Evolutionary conservation across 2,329 filamentous ascomycete genomes (phyloP).

Genomic region (Aspergillus spinulosporus): DNA sequence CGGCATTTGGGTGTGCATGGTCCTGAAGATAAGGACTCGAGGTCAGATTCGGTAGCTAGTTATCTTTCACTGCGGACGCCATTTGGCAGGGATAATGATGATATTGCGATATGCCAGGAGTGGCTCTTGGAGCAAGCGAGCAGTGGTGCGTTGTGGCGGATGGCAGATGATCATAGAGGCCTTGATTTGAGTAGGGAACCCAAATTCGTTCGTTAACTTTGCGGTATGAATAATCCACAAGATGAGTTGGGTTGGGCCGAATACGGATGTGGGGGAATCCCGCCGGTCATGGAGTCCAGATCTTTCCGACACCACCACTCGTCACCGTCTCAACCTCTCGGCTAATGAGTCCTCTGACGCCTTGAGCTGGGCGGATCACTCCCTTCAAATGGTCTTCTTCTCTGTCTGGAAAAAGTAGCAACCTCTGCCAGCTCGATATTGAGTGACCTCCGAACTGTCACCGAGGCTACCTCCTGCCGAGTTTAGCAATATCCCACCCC

Average conservation of each 20-base stretch:
- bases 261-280: constrained; percentile 15
- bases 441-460: background rate
- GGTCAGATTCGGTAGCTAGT: constrained; percentile 9
- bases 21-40: constrained; percentile 5
- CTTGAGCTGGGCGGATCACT: background rate
- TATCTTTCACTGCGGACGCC: constrained; percentile 12
- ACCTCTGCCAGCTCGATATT: background rate
- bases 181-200: background rate
- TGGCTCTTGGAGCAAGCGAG: constrained; percentile 7
- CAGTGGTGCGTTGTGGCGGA: constrained; percentile 3
- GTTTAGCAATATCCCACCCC: background rate
- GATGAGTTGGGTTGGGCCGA: background rate
- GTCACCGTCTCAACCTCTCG: background rate
- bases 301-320: background rate
- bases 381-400: background rate
- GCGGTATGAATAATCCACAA: background rate
- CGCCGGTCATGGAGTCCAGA: constrained; percentile 6
- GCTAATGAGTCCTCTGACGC: background rate
- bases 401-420: background rate
- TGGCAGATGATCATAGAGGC: constrained; percentile 7
- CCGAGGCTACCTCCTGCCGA: background rate
- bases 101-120: constrained; percentile 16
- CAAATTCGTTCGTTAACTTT: background rate
- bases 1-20: background rate
- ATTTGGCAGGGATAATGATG: constrained; percentile 14